Conservation (phyloP, 2,329 filamentous ascomycete genomes). For the Trichoderma sp. region DNA sequence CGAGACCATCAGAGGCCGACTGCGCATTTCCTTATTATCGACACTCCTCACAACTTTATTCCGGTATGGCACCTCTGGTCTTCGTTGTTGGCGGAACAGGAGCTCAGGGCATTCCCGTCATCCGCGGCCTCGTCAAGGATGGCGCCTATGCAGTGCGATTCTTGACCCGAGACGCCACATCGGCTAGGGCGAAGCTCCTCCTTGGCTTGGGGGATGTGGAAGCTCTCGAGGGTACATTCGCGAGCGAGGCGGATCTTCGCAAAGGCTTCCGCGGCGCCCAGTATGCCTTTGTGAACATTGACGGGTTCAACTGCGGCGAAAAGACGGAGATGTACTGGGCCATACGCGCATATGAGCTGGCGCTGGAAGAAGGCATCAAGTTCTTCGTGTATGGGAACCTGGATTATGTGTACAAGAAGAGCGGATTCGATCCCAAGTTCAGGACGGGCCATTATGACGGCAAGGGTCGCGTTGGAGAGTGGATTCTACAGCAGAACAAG, state of each 20-base stretch:
- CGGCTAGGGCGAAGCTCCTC: slow-evolving; percentile 47
- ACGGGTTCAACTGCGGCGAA: slow-evolving; percentile 56
- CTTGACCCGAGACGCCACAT: slow-evolving; percentile 51
- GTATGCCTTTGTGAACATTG: slow-evolving; percentile 57
- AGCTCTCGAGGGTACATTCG: slow-evolving; percentile 51
- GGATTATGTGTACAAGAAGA: slow-evolving; percentile 53
- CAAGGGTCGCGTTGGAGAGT: slow-evolving; percentile 49
- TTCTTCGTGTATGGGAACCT: slow-evolving; percentile 53
- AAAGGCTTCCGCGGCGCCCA: slow-evolving; percentile 48
- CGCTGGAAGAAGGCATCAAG: slow-evolving; percentile 47
- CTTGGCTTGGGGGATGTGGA: slow-evolving; percentile 49
- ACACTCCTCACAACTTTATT: background rate
- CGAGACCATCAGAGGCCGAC: background rate
- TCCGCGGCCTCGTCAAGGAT: slow-evolving; percentile 46
- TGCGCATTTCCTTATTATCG: background rate
- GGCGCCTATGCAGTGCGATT: slow-evolving; percentile 49
- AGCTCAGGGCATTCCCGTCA: slow-evolving; percentile 54
- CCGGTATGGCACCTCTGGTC: slow-evolving; percentile 29
- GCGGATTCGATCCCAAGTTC: slow-evolving; percentile 49
- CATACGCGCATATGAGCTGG: slow-evolving; percentile 46
- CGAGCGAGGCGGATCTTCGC: slow-evolving; percentile 49
- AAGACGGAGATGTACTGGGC: slow-evolving; percentile 55
- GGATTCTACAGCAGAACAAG: slow-evolving; percentile 47
- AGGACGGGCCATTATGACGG: slow-evolving; percentile 53
- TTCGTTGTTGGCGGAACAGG: slow-evolving; percentile 54